phyloP scores from a whole-genome alignment of 192 early-diverging fungal species.

The Rhizoclosmatium sp. region DNA sequence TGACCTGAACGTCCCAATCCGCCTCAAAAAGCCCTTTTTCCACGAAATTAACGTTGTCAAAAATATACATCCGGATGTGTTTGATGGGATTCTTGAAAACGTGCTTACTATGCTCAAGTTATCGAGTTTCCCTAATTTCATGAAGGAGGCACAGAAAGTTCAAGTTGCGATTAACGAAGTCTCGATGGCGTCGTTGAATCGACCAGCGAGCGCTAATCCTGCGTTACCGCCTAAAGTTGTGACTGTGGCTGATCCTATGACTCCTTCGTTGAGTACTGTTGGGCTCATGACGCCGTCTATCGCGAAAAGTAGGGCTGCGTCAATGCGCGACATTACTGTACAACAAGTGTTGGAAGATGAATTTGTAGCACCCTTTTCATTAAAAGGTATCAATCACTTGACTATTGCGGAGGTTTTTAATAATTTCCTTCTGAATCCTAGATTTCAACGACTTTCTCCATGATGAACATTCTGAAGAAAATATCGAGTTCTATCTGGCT shows the following conservation, averaged over 20 bases:
- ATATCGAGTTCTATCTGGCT: slow-evolving; percentile 28
- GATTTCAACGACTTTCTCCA: slow-evolving; percentile 12
- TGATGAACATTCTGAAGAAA: slow-evolving; percentile 34
- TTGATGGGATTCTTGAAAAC: slow-evolving; percentile 36
- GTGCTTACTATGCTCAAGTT: slow-evolving; percentile 39
- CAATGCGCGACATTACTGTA: slow-evolving; percentile 4
- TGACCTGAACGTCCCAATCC: background rate
- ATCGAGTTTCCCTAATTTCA: slow-evolving; percentile 43
- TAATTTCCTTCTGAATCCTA: background rate
- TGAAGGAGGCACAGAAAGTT: slow-evolving; percentile 30
- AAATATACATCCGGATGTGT: slow-evolving; percentile 43
- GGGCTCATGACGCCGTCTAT: no score
- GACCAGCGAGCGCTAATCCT: no score
- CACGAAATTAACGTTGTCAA: slow-evolving; percentile 26
- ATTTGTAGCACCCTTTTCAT: slow-evolving; percentile 7
- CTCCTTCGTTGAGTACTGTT: no score
- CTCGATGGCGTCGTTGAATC: no score
- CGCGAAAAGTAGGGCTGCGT: background rate
- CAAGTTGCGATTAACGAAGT: background rate
- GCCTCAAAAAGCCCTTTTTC: background rate
- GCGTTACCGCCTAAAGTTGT: no score
- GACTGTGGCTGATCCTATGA: no score
- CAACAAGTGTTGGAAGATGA: slow-evolving; percentile 26
- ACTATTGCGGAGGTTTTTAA: background rate
- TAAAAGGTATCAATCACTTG: background rate